A percentile compares a stretch with the other conserved stretches of the same genome.
These are phyloP conservation scores for Neurospora hispaniola DNA, from an alignment of 495 filamentous ascomycete species.

Conservation along the genomic window DNA sequence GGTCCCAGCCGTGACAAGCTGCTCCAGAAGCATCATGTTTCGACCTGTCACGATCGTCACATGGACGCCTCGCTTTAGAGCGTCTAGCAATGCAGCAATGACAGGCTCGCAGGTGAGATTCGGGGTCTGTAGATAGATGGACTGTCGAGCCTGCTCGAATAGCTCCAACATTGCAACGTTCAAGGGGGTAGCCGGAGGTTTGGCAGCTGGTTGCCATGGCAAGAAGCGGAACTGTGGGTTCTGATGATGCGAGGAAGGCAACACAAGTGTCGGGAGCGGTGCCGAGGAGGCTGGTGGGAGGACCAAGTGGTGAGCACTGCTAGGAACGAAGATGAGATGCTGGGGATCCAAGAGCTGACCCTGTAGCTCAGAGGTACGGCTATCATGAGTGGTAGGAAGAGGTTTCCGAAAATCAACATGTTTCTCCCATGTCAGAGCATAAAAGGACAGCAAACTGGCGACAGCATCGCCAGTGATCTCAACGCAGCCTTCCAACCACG, in stretches of 20 bases:
- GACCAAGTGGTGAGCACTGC: slow-evolving; percentile 9
- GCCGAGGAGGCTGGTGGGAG: not conserved
- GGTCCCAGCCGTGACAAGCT: slow-evolving; percentile 58
- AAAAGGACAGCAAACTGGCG: slow-evolving; percentile 46
- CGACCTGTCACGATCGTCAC: slow-evolving; percentile 53
- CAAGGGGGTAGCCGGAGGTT: slow-evolving; percentile 51
- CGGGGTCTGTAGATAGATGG: slow-evolving; percentile 58
- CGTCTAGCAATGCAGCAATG: slow-evolving; percentile 41
- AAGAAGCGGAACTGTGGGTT: slow-evolving; percentile 44
- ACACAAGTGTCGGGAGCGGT: slow-evolving; percentile 40
- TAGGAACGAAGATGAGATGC: slow-evolving; percentile 2
- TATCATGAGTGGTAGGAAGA: not conserved
- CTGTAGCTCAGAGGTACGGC: not conserved
- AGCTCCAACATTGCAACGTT: slow-evolving; percentile 50
- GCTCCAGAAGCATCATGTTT: slow-evolving; percentile 62
- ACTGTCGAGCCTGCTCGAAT: slow-evolving; percentile 36
- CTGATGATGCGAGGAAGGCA: slow-evolving; percentile 58
- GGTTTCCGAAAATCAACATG: slow-evolving; percentile 3
- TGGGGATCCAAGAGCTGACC: not conserved
- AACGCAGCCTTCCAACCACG: slow-evolving; percentile 63
- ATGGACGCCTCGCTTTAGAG: slow-evolving; percentile 47
- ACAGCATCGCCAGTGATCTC: slow-evolving; percentile 48
- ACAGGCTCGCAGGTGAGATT: slow-evolving; percentile 55
- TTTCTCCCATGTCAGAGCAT: slow-evolving; percentile 44
- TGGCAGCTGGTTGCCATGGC: slow-evolving; percentile 32